phyloP scores from a whole-genome alignment of 352 stramenopile genomes.

The Detonula confervacea region DNA sequence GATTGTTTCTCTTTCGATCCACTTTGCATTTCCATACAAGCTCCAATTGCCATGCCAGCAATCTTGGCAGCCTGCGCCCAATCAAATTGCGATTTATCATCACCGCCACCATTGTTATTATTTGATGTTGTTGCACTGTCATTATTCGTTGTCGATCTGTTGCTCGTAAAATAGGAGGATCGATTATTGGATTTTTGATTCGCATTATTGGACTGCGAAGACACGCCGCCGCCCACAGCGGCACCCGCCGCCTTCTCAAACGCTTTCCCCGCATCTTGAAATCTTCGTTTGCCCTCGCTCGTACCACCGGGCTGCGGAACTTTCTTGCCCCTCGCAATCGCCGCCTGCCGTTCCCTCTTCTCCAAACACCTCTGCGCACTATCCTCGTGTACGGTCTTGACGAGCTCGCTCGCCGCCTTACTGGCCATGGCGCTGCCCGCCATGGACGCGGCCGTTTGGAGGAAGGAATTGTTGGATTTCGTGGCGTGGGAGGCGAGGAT shows the following conservation, averaged over 20 bases:
- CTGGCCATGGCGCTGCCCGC: conserved; percentile 66
- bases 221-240: conserved; percentile 14
- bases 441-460: conserved; percentile 52
- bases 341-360: conserved; percentile 47
- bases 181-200: too few species aligned
- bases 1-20: conserved; percentile 8
- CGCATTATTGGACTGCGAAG: background rate
- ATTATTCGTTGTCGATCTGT: background rate
- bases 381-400: conserved; percentile 62
- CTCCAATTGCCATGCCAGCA: conserved; percentile 3
- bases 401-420: conserved; percentile 54
- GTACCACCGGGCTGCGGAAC: conserved; percentile 33
- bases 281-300: conserved; percentile 36
- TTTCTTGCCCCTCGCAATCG: conserved; percentile 54
- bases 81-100: conserved; percentile 1
- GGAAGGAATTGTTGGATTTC: conserved; percentile 39
- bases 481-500: conserved; percentile 50
- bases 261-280: conserved; percentile 37
- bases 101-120: background rate
- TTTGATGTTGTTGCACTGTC: too few species aligned
- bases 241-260: conserved; percentile 39
- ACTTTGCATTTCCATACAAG: conserved; percentile 22
- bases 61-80: conserved; percentile 24
- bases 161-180: background rate
- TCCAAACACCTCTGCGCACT: conserved; percentile 64